A percentile compares a stretch with the other conserved stretches of the same genome.
Conservation (phyloP, 257 asterid species). For the Cruciata laevipes region DNA sequence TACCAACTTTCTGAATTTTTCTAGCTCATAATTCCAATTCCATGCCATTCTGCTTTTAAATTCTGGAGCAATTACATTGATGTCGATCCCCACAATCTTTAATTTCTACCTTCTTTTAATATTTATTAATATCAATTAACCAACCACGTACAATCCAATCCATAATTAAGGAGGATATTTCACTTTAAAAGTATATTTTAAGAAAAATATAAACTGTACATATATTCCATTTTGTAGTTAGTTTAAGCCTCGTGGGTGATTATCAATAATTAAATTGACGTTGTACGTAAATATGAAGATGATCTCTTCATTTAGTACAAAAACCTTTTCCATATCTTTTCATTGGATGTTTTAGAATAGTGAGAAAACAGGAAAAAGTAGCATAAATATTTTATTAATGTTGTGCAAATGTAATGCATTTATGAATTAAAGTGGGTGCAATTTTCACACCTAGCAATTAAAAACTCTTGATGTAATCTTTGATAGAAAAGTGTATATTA, state of each 20-base stretch:
- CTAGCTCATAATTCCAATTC: background rate
- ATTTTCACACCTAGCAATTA: no score
- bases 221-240: background rate
- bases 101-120: background rate
- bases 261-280: background rate
- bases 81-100: background rate
- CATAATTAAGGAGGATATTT: background rate
- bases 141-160: background rate
- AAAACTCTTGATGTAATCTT: no score
- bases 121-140: background rate
- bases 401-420: no score
- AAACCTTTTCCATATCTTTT: no score
- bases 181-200: no score
- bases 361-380: no score
- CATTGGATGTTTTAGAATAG: no score
- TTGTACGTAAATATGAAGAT: background rate
- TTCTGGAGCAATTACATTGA: background rate
- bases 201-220: no score
- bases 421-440: no score
- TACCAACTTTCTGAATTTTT: slow-evolving; percentile 1
- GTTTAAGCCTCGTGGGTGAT: no score
- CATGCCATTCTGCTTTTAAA: background rate
- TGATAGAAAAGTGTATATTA: no score
- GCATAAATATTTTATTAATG: no score
- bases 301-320: background rate